Base-by-base conservation (phyloP, 116 monocot genomes). In the Dioscorea cayenensis region DNA sequence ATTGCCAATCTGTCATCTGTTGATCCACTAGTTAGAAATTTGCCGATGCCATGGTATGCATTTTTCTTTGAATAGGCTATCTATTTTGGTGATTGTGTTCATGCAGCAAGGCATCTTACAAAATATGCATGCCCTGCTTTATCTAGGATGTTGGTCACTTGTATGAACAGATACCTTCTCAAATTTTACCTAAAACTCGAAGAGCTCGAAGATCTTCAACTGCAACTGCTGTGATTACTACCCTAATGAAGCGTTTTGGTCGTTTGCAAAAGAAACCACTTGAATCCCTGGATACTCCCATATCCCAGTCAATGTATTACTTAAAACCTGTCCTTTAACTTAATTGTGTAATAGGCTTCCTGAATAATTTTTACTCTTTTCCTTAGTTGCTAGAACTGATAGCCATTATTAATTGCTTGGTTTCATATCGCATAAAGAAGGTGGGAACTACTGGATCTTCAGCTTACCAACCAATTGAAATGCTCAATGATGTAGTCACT, bases 401-500 rank as follows among this genome's bases (percentile, higher is more conserved):
- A n/a, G 14, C 16, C 55, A 13, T 23, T 63, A 3, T 12, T 25
- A 25, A 25, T 25, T 63, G 63, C 1, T 20, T 38, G 66, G 12
- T 69, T 27, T 28, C 17, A 50, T 25, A 22, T 72, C 92, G 95
- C 32, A 4, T 32, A 72, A 95, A 95, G 82, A 95, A 85, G 76
- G 89, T 85, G 77, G 92, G 92, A 79, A 76, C 80, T 38, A 72
- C 86, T 50, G 87, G 82, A 8, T 67, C 82, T 66, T 82, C 76
- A 66, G 79, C 76, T 66, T 87, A 91, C 70, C 87, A 92, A 73
- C 91, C 87, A 66, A 92, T 91, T 66, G 95, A 92, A 32, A 92
- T 86, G 19, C 83, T 96, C 35, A 96, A 96, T 86, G 96, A 96
- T 86, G 96, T 96, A 65, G 92, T 85, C 51, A 87, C 90, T 77